Evolutionary conservation across 768 basidiomycete species (phyloP).

Genomic region (Tricholomella constricta): DNA sequence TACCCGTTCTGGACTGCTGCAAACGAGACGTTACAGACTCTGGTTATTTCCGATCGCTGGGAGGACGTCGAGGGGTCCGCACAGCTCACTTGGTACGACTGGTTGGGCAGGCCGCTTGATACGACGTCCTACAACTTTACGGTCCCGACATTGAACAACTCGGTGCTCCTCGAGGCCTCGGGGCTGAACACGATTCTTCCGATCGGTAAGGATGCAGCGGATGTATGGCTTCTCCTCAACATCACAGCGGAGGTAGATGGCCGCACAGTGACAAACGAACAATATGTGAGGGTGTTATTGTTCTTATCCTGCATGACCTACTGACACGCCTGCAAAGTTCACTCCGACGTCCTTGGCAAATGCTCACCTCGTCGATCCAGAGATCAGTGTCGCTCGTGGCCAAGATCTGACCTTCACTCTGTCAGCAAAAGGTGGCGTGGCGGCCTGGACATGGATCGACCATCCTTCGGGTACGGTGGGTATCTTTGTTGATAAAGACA

Average conservation of each 20-base stretch:
- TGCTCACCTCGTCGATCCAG: conserved; percentile 51
- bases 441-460: conserved; percentile 61
- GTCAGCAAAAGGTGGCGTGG: conserved; percentile 55
- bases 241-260: conserved; percentile 45
- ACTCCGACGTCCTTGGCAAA: conserved; percentile 50
- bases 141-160: conserved; percentile 52
- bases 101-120: conserved; percentile 44
- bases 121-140: conserved; percentile 40
- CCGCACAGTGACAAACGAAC: conserved; percentile 48
- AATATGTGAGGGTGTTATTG: conserved; percentile 41
- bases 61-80: conserved; percentile 46
- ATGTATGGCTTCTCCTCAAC: conserved; percentile 56
- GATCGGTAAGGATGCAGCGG: conserved; percentile 34
- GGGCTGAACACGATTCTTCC: conserved; percentile 52
- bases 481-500: conserved; percentile 47
- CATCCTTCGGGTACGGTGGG: conserved; percentile 58
- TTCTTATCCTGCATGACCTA: background rate
- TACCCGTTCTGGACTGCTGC: conserved; percentile 59
- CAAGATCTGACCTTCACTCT: conserved; percentile 48
- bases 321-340: conserved; percentile 37
- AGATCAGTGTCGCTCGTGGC: conserved; percentile 36
- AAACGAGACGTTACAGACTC: conserved; percentile 47
- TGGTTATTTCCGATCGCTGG: conserved; percentile 56
- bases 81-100: conserved; percentile 60
- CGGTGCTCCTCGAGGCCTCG: conserved; percentile 39